These are phyloP conservation scores for Salix viminalis DNA, from an alignment of 345 rosid species.

Conservation along the genomic window DNA sequence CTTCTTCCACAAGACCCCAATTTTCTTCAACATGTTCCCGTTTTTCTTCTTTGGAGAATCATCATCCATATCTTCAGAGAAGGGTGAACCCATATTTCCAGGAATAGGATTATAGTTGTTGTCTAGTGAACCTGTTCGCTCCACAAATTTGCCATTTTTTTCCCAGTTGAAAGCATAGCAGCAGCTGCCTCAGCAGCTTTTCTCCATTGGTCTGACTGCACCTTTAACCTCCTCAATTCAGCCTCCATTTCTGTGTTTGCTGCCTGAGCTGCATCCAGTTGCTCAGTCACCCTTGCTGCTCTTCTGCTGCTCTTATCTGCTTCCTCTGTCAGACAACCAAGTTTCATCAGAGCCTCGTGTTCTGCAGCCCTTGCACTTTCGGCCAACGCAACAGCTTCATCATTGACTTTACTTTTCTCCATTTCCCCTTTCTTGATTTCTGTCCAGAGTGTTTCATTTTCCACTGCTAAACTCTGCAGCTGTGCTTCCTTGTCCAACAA, in stretches of 20 bases:
- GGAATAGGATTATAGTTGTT: slow-evolving; percentile 41
- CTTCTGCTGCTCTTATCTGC: slow-evolving; percentile 49
- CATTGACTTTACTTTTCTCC: slow-evolving; percentile 37
- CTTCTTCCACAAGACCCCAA: slow-evolving; percentile 87
- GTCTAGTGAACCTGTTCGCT: slow-evolving; percentile 58
- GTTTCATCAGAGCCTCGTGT: slow-evolving; percentile 61
- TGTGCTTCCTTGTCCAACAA: slow-evolving; percentile 54
- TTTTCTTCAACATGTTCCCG: slow-evolving; percentile 81
- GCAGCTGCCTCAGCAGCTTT: slow-evolving; percentile 98
- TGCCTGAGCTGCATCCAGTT: slow-evolving; percentile 54
- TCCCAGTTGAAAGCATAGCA: slow-evolving; percentile 67
- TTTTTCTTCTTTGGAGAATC: slow-evolving; percentile 85
- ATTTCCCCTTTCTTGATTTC: slow-evolving; percentile 41
- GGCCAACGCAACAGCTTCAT: slow-evolving; percentile 30
- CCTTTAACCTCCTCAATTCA: slow-evolving; percentile 82
- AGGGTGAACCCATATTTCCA: slow-evolving; percentile 49
- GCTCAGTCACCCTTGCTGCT: slow-evolving; percentile 54
- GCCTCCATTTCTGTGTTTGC: slow-evolving; percentile 73
- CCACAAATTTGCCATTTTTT: slow-evolving; percentile 56
- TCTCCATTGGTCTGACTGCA: slow-evolving; percentile 96
- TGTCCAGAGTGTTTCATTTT: slow-evolving; percentile 46
- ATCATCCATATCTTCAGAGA: slow-evolving; percentile 64
- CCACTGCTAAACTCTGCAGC: slow-evolving; percentile 38
- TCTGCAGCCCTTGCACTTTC: slow-evolving; percentile 46
- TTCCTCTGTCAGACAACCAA: slow-evolving; percentile 60